Base-by-base conservation (phyloP, 176 grass and related monocot species). In the Zea mays region DNA sequence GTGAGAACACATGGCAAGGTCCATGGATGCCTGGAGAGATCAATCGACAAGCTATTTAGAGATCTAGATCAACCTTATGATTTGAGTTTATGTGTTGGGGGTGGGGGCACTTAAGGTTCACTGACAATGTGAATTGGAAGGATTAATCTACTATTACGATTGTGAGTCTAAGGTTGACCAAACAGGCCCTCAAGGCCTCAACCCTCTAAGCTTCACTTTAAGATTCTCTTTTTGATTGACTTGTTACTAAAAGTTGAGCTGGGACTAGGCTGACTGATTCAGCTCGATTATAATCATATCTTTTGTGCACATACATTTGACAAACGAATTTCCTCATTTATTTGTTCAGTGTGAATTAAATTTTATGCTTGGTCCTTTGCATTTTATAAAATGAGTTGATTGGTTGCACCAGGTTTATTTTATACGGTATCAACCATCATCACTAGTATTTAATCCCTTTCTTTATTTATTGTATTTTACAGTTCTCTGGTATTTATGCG, bases 401-500 rank as follows among this genome's bases (percentile, higher is more conserved):
- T 69, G 37, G 33, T 74, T 63, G 71, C 10, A 64, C 7, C 1
- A 4, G 21, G 11, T 65, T 21, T 48, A 33, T 65, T 54, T 47
- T 63, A 27, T 27, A 27, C 1, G 27, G 27, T 27, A 27, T 27
- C 27, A 27, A 27, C 27, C 27, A 27, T 27, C 27, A 27, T 27
- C 27, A 27, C 27, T 27, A 27, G 27, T 27, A 79, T 60, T 41
- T 52, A 51, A 39, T 39, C 38, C 38, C 38, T 57, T 19, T 19
- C 8, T 20, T 58, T 52, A 17, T 54, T 59, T 21, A 60, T 34
- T 61, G 5, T 73, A 37, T 41, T 86, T 78, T 92, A 39, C 87
- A 99, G 96, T 91, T 93, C 72, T 99, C 89, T 77, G 85, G 88
- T 41, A 76, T 89, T 67, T 94, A 90, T 84, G 87, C 87, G 45